A percentile compares a stretch with the other conserved stretches of the same genome.
phyloP scores from a whole-genome alignment of 495 filamentous ascomycete genomes.

The Penicillium cinerascens region DNA sequence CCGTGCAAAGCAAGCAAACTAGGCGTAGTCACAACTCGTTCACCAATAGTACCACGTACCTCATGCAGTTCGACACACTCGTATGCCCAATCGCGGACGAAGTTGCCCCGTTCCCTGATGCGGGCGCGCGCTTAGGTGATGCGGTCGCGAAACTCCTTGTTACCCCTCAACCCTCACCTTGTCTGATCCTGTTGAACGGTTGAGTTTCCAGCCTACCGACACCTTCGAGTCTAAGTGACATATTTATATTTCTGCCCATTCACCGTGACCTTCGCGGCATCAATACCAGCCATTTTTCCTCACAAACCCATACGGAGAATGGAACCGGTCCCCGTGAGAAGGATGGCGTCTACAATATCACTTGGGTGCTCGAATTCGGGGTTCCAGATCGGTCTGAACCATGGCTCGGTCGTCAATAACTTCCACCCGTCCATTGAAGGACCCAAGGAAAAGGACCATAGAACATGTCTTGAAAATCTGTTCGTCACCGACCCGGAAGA shows the following conservation, averaged over 20 bases:
- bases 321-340: background rate
- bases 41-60: background rate
- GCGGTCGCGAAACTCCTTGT: conserved; percentile 1
- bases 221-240: conserved; percentile 1
- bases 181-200: background rate
- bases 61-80: background rate
- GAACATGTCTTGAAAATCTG: too few species aligned
- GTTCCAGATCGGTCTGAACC: conserved; percentile 7
- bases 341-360: conserved; percentile 8
- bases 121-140: background rate
- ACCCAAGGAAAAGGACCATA: too few species aligned
- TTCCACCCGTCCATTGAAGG: conserved; percentile 4
- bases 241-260: conserved; percentile 1
- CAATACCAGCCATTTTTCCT: conserved; percentile 1
- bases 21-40: background rate
- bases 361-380: conserved; percentile 10
- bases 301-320: background rate
- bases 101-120: background rate
- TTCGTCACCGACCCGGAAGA: background rate
- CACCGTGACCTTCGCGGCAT: background rate
- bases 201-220: background rate
- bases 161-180: background rate
- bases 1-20: too few species aligned
- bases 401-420: conserved; percentile 11
- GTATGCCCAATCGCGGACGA: background rate